Conservation (phyloP, 176 grass and related monocot species). For the Oryza punctata region DNA sequence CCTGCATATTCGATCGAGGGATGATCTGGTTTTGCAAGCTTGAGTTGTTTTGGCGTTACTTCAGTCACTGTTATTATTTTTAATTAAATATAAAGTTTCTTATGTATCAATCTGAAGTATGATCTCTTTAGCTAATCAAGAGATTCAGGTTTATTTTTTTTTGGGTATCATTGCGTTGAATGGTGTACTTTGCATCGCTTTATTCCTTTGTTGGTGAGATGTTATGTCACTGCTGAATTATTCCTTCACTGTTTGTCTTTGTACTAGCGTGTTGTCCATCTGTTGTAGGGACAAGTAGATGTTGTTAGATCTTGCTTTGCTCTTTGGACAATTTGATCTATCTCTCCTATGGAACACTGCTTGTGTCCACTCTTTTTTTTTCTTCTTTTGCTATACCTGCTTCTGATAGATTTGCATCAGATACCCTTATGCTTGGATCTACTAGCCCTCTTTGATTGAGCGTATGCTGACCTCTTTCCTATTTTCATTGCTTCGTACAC, state of each 20-base stretch:
- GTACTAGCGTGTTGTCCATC: neutral
- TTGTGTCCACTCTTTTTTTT: neutral
- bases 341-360: too few species aligned
- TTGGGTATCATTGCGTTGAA: neutral
- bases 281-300: neutral
- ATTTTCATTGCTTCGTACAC: neutral
- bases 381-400: neutral
- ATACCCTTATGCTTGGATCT: neutral
- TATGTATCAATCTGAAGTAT: too few species aligned
- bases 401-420: slow-evolving; percentile 7
- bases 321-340: neutral
- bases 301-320: neutral
- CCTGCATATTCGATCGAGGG: neutral
- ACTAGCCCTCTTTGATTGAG: neutral
- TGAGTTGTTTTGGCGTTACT: too few species aligned
- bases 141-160: neutral
- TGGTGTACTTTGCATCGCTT: slow-evolving; percentile 8
- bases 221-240: slow-evolving; percentile 8
- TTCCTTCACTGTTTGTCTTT: neutral
- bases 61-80: too few species aligned
- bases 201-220: slow-evolving; percentile 16
- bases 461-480: neutral
- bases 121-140: neutral
- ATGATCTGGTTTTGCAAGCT: neutral
- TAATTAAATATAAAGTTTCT: too few species aligned